These are phyloP conservation scores for Gigaspora rosea DNA, from an alignment of 192 early-diverging fungal genomes.

Conservation along the genomic window DNA sequence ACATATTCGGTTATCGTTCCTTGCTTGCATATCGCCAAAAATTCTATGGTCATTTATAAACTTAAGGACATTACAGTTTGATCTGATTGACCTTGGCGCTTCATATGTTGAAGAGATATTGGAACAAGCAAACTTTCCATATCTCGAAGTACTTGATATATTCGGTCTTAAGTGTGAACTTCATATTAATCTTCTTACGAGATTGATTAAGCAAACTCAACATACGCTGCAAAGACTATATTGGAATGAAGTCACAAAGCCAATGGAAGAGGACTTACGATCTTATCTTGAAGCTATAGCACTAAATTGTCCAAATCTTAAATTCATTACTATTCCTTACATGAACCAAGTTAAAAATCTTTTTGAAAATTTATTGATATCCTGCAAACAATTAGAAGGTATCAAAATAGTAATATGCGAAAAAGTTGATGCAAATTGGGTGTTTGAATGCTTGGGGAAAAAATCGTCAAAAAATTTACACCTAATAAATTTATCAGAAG, in stretches of 20 bases:
- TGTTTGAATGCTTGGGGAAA: not conserved
- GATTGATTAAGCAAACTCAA: not conserved
- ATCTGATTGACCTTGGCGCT: not conserved
- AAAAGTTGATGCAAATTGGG: not conserved
- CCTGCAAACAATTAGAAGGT: not conserved
- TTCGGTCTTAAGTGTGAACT: not conserved
- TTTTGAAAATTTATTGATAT: not conserved
- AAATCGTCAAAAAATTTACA: not conserved
- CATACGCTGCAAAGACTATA: not conserved
- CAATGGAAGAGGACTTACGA: not conserved
- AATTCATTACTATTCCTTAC: not conserved
- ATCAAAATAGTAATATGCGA: not conserved
- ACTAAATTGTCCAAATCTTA: not conserved
- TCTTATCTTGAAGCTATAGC: not conserved
- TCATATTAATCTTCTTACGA: not conserved
- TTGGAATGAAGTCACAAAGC: not conserved
- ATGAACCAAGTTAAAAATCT: not conserved
- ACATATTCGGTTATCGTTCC: not conserved
- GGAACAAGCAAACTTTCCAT: not conserved
- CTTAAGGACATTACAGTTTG: not conserved
- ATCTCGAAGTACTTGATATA: slow-evolving; percentile 1
- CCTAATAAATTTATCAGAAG: not conserved
- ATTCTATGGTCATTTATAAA: not conserved
- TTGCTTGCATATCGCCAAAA: not conserved
- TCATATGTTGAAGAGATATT: not conserved